phyloP scores from a whole-genome alignment of 2,329 filamentous ascomycete species.

The Teratosphaeria nubilosa region DNA sequence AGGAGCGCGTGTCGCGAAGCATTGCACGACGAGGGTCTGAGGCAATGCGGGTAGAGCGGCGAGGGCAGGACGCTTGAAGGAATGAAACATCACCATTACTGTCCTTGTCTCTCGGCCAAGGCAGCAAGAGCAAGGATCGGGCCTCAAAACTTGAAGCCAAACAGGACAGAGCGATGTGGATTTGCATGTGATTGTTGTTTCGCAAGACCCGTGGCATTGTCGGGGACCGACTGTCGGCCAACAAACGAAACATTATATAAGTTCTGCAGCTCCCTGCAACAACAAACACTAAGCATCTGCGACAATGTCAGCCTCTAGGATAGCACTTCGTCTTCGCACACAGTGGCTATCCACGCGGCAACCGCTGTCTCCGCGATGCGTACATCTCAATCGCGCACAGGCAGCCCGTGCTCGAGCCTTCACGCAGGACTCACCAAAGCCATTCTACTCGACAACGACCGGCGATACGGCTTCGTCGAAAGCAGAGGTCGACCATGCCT shows the following conservation, averaged over 20 bases:
- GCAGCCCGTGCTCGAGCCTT: constrained; percentile 1
- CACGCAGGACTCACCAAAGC: constrained; percentile 1
- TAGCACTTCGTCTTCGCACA: constrained; percentile 21
- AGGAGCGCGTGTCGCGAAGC: background rate
- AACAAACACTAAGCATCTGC: background rate
- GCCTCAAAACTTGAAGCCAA: background rate
- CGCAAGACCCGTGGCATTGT: background rate
- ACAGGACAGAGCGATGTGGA: background rate
- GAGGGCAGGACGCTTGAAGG: background rate
- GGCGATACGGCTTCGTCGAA: constrained; percentile 13
- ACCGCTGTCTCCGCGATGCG: constrained; percentile 21
- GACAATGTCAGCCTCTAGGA: constrained; percentile 13
- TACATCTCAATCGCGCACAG: constrained; percentile 11
- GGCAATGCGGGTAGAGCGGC: background rate
- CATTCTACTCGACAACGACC: constrained; percentile 24
- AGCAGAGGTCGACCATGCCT: constrained; percentile 18
- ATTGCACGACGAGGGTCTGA: background rate
- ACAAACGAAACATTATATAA: background rate
- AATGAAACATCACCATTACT: background rate
- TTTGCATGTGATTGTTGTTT: background rate
- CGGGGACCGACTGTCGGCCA: background rate
- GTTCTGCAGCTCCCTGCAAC: background rate
- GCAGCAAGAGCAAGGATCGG: background rate
- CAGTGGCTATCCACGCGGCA: constrained; percentile 24
- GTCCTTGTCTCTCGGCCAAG: background rate